A percentile compares a stretch with the other conserved stretches of the same genome.
Conservation (phyloP, 208 protist genomes). For the Sergeia podlipaevii region DNA sequence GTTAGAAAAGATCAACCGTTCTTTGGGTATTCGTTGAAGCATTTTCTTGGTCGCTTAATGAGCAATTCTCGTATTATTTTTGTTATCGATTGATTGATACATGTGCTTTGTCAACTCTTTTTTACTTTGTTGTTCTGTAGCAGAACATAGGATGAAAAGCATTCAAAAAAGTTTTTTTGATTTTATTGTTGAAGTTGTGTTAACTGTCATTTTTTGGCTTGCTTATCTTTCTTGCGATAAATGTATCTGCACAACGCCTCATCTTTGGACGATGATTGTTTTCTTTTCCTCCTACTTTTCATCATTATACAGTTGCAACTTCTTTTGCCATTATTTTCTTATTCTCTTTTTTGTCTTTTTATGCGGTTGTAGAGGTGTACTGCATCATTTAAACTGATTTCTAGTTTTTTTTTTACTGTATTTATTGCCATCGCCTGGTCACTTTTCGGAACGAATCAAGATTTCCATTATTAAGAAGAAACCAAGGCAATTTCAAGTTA, state of each 20-base stretch:
- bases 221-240: too few relatives aligned
- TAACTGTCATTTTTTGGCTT: too few relatives aligned
- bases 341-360: slow-evolving; percentile 9
- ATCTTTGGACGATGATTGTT: too few relatives aligned
- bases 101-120: too few relatives aligned
- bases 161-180: too few relatives aligned
- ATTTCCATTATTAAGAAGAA: background rate
- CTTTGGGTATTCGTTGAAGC: slow-evolving; percentile 62
- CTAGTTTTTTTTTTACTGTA: slow-evolving; percentile 7
- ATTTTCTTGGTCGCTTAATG: too few relatives aligned
- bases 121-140: too few relatives aligned
- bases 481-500: background rate
- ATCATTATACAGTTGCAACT: slow-evolving; percentile 5
- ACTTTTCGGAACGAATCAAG: background rate
- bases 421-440: background rate
- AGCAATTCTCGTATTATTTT: too few relatives aligned
- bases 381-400: slow-evolving; percentile 13
- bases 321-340: background rate
- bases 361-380: slow-evolving; percentile 10
- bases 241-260: too few relatives aligned
- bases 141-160: too few relatives aligned
- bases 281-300: too few relatives aligned
- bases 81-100: background rate
- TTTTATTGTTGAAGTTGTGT: too few relatives aligned
- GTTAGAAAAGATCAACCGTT: slow-evolving; percentile 85